Evolutionary conservation across 257 asterid species (phyloP), one percentile per base, ranked within the genome.

Genomic region (Solanum virginianum): DNA sequence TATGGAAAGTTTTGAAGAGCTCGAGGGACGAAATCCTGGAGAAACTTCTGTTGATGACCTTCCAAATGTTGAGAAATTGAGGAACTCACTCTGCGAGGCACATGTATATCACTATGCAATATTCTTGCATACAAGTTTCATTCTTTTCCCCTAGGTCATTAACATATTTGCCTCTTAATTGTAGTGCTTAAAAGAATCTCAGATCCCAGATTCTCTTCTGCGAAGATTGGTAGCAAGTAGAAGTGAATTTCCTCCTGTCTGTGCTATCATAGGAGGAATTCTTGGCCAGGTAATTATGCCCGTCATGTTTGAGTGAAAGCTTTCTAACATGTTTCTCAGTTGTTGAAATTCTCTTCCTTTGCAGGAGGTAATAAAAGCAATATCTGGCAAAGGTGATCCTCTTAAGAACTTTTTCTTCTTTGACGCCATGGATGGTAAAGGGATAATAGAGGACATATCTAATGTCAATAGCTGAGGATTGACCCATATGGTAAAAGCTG

Each of bases 321-420:
- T 53, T 69, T 20, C 57, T 8, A 29, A 11, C 22, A 7, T 47
- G n/a, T 49, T 66, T 69, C 24, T 32, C 10, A 12, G 56, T 54
- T 26, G 43, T 43, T 86, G 22, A 57, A 81, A 55, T 53, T 60
- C 41, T 56, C 39, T 84, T 81, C 62, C 70, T 72, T 43, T 88
- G 80, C 74, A 97, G 99, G 98, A 97, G 90, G 99, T 95, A 62
- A 95, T 97, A 22, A 95, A 97, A 89, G 98, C 97, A 51, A 90
- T 97, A 92, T 97, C 98, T 65, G 98, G 98, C 85, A 97, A 95
- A 89, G 98, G 99, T 4, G 96, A 97, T 82, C 99, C 99, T 1
- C 60, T 97, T 45, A 95, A 95, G 87, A 97, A 97, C 86, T 97
- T 97, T 91, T 97, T 97, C 90, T 95, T 92, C 92, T 97, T 86